These are phyloP conservation scores for Gamarada debralockiae DNA, from an alignment of 495 filamentous ascomycete species.

Conservation along the genomic window DNA sequence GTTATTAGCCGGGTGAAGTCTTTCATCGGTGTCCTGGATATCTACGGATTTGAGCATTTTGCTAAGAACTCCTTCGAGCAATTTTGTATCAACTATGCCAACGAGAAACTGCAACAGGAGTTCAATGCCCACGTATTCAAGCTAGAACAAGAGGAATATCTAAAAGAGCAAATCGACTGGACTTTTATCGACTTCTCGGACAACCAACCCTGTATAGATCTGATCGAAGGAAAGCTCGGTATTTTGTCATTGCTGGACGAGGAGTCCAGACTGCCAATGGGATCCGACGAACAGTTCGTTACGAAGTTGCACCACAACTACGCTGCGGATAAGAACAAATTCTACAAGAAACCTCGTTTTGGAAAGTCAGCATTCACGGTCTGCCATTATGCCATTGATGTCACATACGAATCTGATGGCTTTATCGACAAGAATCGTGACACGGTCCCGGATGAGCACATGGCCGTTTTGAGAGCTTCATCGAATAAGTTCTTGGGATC, in stretches of 20 bases:
- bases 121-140: constrained; percentile 99
- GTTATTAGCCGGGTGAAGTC: constrained; percentile 75
- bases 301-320: constrained; percentile 97
- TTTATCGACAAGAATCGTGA: constrained; percentile 99
- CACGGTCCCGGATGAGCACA: constrained; percentile 96
- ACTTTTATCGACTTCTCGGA: constrained; percentile 99
- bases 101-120: constrained; percentile 98
- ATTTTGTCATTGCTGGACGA: constrained; percentile 91
- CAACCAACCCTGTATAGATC: constrained; percentile 98
- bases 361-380: constrained; percentile 98
- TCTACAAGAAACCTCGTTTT: constrained; percentile 97
- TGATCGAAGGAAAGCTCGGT: constrained; percentile 96
- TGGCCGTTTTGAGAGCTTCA: constrained; percentile 83
- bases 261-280: constrained; percentile 94
- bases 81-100: constrained; percentile 99
- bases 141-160: constrained; percentile 97
- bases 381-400: constrained; percentile 97
- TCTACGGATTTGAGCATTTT: constrained; percentile 99
- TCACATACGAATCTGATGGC: constrained; percentile 99
- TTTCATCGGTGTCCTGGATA: constrained; percentile 99
- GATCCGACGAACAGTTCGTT: constrained; percentile 95
- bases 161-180: constrained; percentile 97
- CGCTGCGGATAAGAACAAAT: constrained; percentile 85
- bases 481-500: constrained; percentile 81
- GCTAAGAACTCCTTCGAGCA: constrained; percentile 99